Evolutionary conservation across 2,329 filamentous ascomycete genomes (phyloP).

Genomic region (Calonectria pteridis): DNA sequence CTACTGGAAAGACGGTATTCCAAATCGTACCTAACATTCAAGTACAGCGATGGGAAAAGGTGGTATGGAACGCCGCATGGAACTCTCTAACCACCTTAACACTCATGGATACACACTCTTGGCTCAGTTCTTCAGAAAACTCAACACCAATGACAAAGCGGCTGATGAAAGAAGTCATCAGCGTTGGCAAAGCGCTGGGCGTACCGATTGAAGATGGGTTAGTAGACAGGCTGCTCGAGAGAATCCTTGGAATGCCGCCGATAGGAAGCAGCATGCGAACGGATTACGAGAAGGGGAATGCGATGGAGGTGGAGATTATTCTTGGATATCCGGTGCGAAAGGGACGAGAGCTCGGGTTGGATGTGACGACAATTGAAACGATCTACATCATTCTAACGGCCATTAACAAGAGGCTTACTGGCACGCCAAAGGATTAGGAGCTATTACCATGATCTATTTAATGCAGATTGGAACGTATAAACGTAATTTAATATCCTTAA

Average conservation of each 20-base stretch:
- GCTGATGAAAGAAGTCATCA: constrained; percentile 65
- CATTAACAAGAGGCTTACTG: constrained; percentile 40
- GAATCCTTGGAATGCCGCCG: constrained; percentile 59
- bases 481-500: background rate
- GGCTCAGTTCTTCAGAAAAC: constrained; percentile 58
- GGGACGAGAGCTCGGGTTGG: constrained; percentile 65
- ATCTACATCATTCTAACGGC: constrained; percentile 52
- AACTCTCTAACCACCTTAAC: constrained; percentile 71
- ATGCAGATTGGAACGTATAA: background rate
- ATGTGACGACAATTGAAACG: constrained; percentile 64
- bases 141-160: constrained; percentile 64
- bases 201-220: constrained; percentile 59
- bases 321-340: constrained; percentile 70
- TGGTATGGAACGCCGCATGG: constrained; percentile 71
- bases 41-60: constrained; percentile 69
- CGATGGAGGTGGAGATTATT: constrained; percentile 74
- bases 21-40: constrained; percentile 67
- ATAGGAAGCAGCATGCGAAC: constrained; percentile 66
- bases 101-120: constrained; percentile 63
- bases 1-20: constrained; percentile 57
- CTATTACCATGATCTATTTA: background rate
- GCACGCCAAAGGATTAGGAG: background rate
- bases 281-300: constrained; percentile 67
- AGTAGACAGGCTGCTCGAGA: constrained; percentile 60
- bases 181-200: constrained; percentile 67